Conservation (phyloP, 495 filamentous ascomycete species). For the Friedmanniomyces endolithicus region DNA sequence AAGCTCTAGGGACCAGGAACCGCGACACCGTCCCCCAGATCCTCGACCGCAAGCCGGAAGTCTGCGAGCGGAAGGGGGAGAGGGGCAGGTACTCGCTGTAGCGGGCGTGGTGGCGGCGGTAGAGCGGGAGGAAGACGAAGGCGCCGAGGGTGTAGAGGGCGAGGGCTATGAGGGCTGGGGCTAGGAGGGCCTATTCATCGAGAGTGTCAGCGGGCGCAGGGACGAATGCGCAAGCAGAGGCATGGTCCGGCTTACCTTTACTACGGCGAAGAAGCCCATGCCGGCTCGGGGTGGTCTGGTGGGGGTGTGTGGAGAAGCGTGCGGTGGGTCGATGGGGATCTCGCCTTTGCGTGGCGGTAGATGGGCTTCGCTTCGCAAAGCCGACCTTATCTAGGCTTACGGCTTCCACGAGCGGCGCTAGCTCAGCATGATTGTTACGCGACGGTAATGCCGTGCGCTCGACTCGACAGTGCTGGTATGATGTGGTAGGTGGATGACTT, state of each 20-base stretch:
- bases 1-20: slow-evolving; percentile 37
- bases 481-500: too few relatives aligned
- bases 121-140: slow-evolving; percentile 60
- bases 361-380: too few relatives aligned
- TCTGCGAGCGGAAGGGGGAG: slow-evolving; percentile 47
- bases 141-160: slow-evolving; percentile 59
- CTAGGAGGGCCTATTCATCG: slow-evolving; percentile 58
- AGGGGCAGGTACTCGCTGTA: slow-evolving; percentile 43
- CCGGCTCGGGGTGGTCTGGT: slow-evolving; percentile 8
- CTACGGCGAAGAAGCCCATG: slow-evolving; percentile 22
- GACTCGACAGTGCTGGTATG: too few relatives aligned
- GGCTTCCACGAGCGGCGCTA: too few relatives aligned
- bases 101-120: slow-evolving; percentile 52
- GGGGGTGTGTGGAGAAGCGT: not conserved
- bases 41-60: slow-evolving; percentile 49
- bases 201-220: not conserved
- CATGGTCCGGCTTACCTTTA: slow-evolving; percentile 20
- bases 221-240: not conserved
- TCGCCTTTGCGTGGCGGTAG: not conserved
- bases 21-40: slow-evolving; percentile 43
- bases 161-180: slow-evolving; percentile 67
- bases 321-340: not conserved
- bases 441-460: too few relatives aligned
- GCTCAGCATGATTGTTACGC: too few relatives aligned
- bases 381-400: too few relatives aligned